Evolutionary conservation across 1,284 basidiomycete species (phyloP), one percentile per base, ranked within the genome.

Genomic region (Psilocybe mexicana): DNA sequence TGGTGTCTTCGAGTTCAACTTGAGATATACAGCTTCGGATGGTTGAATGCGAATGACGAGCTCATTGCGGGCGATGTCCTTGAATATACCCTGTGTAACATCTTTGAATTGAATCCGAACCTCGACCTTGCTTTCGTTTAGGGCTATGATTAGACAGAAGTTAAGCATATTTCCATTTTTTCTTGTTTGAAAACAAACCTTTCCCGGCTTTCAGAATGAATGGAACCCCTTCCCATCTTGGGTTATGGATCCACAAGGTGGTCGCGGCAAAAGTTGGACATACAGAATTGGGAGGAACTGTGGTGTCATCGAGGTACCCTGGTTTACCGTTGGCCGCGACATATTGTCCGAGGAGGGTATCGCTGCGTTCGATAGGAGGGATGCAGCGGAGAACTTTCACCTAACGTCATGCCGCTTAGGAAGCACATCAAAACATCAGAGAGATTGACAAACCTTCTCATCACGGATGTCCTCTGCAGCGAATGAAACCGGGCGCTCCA

Each of bases 401-500:
- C 93, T 95, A 67, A 30, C 3, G 14, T 43, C 42, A 44, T 35
- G 33, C 24, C 12, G 28, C 43, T 44, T 6, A 44, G 14, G 26
- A 53, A 40, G 14, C 30, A 6, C 5, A 8, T 23, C 23, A 3
- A 36, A 25, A 40, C 40, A 11, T 24, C 33, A 56, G 63, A 57
- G 57, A 61, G 61, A 63, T 53, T 56, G 38, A 52, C 55, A 59
- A 54, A 90, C 93, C 88, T 98, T 98, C 76, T 98, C 96, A 71
- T 98, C 94, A 63, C 96, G 92, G 68, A 98, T 94, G 71, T 98
- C 95, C 76, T 98, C 94, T 36, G 95, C 87, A 7, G 92, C 85
- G 75, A 98, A 98, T 2, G 95, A 97, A n/a, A 97, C 94, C 2
- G 95, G 96, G 43, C 95, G 87, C 72, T 98, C 95, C 95, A 98